Base-by-base conservation (phyloP, 179 eudicot species). In the Nepenthes alata region DNA sequence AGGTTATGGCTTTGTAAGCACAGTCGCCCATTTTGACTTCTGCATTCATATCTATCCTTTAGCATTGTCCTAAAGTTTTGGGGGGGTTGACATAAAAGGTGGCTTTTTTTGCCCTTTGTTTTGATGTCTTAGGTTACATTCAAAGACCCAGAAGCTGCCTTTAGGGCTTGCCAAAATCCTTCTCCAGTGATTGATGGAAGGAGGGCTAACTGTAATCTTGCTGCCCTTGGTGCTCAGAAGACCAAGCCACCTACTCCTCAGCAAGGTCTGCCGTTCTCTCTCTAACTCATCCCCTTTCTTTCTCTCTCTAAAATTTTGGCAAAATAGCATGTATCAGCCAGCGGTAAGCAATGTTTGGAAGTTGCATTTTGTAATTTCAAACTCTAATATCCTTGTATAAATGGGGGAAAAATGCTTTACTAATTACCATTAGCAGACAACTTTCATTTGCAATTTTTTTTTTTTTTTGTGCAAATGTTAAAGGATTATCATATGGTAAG, bases 151-250 rank as follows among this genome's bases (percentile, higher is more conserved):
- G 84, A 82, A 59, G 62, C 84, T 13, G 86, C 86, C 11, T 64
- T 59, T 67, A 82, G 84, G 78, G 86, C 86, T 49, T 80, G 86
- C 47, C 84, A 77, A 63, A 79, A 82, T 66, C 84, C 86, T 65
- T 72, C 81, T 61, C 86, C 86, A 11, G 80, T 82, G 16, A 82
- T 82, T 12, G 86, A 82, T 54, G 86, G 82, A 70, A 77, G 86
- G 45, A 79, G 79, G 54, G 86, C 86, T 15, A 82, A 82, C 41
- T 82, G 86, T 64, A 82, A 82, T 73, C 74, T 82, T 49, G 86
- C 86, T 11, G 70, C 80, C 3, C 72, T 82, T 62, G 86, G 86
- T 74, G 80, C 81, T 0, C 76, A 77, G n/a, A 79, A 81, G 72
- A 61, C 74, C 67, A 68, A 58, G 7, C 65, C 78, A 14, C 68